Evolutionary conservation across 352 stramenopile genomes (phyloP).

Genomic region (Phytophthora agathidicida): DNA sequence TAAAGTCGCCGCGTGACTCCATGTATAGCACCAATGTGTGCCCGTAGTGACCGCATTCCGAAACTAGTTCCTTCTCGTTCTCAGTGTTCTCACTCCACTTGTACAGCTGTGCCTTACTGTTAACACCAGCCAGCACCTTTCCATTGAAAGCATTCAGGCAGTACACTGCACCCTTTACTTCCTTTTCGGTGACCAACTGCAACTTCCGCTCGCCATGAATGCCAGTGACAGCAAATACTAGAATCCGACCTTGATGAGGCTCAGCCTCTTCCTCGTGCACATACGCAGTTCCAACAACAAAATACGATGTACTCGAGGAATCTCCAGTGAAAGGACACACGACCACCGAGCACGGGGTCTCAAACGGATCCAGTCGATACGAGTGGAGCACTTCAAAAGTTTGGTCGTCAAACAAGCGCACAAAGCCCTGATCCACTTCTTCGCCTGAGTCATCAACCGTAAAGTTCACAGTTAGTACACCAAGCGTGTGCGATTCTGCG

Average conservation of each 20-base stretch:
- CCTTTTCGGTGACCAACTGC: slow-evolving; percentile 91
- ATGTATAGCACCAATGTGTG: slow-evolving; percentile 97
- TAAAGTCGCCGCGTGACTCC: slow-evolving; percentile 94
- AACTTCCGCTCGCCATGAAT: slow-evolving; percentile 88
- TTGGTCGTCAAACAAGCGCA: slow-evolving; percentile 96
- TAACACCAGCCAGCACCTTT: slow-evolving; percentile 93
- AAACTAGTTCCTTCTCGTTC: slow-evolving; percentile 89
- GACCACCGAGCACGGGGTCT: slow-evolving; percentile 88
- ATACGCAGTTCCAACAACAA: slow-evolving; percentile 91
- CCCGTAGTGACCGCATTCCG: slow-evolving; percentile 94
- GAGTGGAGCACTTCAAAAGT: slow-evolving; percentile 94
- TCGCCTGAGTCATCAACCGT: slow-evolving; percentile 83
- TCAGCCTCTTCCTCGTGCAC: slow-evolving; percentile 95
- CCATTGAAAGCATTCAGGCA: slow-evolving; percentile 95
- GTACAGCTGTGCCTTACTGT: slow-evolving; percentile 95
- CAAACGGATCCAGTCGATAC: slow-evolving; percentile 88
- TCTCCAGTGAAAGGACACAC: slow-evolving; percentile 84
- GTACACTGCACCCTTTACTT: slow-evolving; percentile 96
- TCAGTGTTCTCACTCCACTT: slow-evolving; percentile 91
- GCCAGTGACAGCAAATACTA: slow-evolving; percentile 91
- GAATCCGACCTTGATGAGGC: slow-evolving; percentile 94
- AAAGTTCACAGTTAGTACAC: slow-evolving; percentile 84
- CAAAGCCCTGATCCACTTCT: slow-evolving; percentile 89
- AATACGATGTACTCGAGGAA: slow-evolving; percentile 75
- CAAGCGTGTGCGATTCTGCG: slow-evolving; percentile 77